phyloP scores from a whole-genome alignment of 2,329 filamentous ascomycete species.

The Didymosphaeria variabile region DNA sequence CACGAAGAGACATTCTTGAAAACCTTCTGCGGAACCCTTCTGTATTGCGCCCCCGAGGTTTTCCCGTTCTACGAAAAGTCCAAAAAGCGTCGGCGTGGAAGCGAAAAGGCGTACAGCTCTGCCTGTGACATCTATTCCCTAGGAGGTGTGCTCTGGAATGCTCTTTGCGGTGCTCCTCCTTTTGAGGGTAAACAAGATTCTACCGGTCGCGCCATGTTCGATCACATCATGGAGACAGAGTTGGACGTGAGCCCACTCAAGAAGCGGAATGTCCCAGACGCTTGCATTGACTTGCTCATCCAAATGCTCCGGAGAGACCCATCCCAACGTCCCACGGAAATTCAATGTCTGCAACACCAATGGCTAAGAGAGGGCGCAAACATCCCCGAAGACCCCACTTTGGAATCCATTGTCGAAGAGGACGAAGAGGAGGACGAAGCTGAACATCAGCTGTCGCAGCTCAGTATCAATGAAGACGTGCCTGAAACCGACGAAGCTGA shows the following conservation, averaged over 20 bases:
- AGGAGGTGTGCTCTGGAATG: conserved; percentile 88
- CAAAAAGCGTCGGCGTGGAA: conserved; percentile 69
- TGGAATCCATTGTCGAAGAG: conserved; percentile 59
- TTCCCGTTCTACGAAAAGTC: conserved; percentile 75
- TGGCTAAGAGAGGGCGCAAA: conserved; percentile 73
- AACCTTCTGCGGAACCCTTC: conserved; percentile 93
- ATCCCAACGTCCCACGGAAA: conserved; percentile 76
- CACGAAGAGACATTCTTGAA: conserved; percentile 91
- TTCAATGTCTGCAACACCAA: conserved; percentile 72
- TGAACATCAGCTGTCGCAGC: conserved; percentile 49
- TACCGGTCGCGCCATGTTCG: conserved; percentile 79
- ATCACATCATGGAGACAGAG: conserved; percentile 83
- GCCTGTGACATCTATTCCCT: conserved; percentile 97
- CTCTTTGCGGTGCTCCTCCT: conserved; percentile 80
- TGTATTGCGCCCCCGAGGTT: conserved; percentile 97
- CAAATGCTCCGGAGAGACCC: conserved; percentile 86
- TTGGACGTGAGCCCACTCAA: conserved; percentile 73
- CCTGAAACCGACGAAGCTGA: conserved; percentile 40
- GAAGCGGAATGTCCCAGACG: conserved; percentile 66
- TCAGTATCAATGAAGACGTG: conserved; percentile 62
- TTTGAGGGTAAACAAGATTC: conserved; percentile 81
- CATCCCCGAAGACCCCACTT: conserved; percentile 33
- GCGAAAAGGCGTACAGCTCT: conserved; percentile 78
- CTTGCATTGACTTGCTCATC: conserved; percentile 76
- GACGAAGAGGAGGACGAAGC: conserved; percentile 67